phyloP scores from a whole-genome alignment of 2,329 filamentous ascomycete genomes.

The Trichoderma guizhouense region DNA sequence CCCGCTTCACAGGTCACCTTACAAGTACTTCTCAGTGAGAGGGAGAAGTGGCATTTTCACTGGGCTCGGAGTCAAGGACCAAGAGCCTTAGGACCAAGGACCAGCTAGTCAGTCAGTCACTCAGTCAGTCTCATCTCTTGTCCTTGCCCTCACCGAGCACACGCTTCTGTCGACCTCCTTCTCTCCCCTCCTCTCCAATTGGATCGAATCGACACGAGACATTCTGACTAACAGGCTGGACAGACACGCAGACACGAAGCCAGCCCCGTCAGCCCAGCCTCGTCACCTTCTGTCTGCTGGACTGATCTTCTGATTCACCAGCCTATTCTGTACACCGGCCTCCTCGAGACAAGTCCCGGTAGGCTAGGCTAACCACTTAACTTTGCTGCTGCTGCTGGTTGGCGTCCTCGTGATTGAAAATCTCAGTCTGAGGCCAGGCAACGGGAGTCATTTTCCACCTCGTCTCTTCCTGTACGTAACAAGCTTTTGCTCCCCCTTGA shows the following conservation, averaged over 20 bases:
- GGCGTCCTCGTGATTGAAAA: neutral
- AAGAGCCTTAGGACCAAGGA: neutral
- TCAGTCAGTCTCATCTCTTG: neutral
- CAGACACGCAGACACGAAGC: neutral
- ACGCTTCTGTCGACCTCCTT: neutral
- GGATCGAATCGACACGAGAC: neutral
- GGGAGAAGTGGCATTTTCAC: neutral
- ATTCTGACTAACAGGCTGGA: constrained; percentile 6
- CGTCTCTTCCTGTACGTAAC: constrained; percentile 11
- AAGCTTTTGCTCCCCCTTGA: neutral
- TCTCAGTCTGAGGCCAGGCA: neutral
- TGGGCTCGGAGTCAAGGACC: neutral
- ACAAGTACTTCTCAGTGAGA: neutral
- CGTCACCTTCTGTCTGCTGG: neutral
- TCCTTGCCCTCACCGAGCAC: constrained; percentile 9
- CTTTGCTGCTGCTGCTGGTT: neutral
- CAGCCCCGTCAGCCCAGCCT: neutral
- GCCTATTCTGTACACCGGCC: neutral
- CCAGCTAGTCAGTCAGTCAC: constrained; percentile 2
- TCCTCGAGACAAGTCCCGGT: neutral
- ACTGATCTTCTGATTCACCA: neutral
- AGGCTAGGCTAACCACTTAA: neutral
- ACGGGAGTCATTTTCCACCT: neutral
- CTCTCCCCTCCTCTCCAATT: constrained; percentile 1
- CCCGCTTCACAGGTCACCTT: constrained; percentile 17